Evolutionary conservation across 768 basidiomycete genomes (phyloP).

Genomic region (Boletales sp.): DNA sequence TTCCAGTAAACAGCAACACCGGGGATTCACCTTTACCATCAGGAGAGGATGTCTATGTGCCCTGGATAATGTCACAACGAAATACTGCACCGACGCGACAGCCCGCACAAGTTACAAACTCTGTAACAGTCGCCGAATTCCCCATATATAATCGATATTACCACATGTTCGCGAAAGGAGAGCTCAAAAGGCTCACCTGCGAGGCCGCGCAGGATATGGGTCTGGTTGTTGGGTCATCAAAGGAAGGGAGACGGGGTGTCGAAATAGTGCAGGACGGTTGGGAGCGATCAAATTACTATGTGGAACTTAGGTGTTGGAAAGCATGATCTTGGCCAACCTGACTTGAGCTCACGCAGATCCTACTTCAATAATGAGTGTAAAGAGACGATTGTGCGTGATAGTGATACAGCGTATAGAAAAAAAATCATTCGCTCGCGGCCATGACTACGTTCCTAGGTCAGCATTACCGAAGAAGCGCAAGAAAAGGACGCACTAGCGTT

Average conservation of each 20-base stretch:
- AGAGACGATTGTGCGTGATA: conserved; percentile 23
- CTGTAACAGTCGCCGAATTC: conserved; percentile 2
- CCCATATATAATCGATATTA: conserved; percentile 85
- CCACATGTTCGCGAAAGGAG: conserved; percentile 88
- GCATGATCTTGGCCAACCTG: conserved; percentile 18
- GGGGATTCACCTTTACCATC: conserved; percentile 8
- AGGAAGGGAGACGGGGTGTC: conserved; percentile 40
- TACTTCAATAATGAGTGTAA: conserved; percentile 2
- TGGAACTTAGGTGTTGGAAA: conserved; percentile 69
- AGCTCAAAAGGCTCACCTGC: conserved; percentile 59
- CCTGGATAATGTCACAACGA: conserved; percentile 67
- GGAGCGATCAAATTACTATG: conserved; percentile 88
- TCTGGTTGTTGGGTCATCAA: conserved; percentile 45
- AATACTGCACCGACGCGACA: conserved; percentile 15
- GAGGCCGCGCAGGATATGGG: conserved; percentile 61
- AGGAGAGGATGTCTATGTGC: conserved; percentile 85
- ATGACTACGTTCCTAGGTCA: conserved; percentile 56
- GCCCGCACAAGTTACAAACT: not conserved
- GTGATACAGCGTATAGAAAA: conserved; percentile 31
- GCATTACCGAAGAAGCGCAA: conserved; percentile 2
- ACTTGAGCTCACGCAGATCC: conserved; percentile 1
- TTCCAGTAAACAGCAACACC: conserved; percentile 33
- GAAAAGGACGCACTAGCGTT: conserved; percentile 78
- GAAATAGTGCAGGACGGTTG: conserved; percentile 73
- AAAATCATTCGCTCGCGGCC: conserved; percentile 82